Evolutionary conservation across 768 basidiomycete species (phyloP).

Genomic region (Hortiboletus flavorubellus): DNA sequence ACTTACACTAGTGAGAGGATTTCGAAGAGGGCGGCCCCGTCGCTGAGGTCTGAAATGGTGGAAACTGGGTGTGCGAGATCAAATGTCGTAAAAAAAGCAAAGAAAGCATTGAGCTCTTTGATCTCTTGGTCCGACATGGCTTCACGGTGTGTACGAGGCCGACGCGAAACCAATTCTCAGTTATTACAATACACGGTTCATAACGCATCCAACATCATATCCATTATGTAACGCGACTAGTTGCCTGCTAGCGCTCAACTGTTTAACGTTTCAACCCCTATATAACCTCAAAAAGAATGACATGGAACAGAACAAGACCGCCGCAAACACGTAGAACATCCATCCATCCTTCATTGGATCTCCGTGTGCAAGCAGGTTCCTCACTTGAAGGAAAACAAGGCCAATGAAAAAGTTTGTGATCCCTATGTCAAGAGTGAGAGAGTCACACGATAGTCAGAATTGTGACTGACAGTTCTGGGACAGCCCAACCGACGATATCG

Average conservation of each 20-base stretch:
- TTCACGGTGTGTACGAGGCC: neutral
- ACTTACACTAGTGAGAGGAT: conserved; percentile 75
- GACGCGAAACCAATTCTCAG: conserved; percentile 4
- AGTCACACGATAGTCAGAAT: neutral
- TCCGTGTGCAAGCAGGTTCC: conserved; percentile 66
- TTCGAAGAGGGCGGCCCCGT: conserved; percentile 74
- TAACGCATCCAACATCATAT: conserved; percentile 1
- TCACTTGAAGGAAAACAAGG: conserved; percentile 78
- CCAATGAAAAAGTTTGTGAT: conserved; percentile 82
- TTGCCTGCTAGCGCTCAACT: too few relatives aligned
- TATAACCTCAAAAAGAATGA: conserved; percentile 26
- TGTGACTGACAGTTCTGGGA: conserved; percentile 61
- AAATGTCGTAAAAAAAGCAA: conserved; percentile 78
- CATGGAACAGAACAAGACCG: conserved; percentile 38
- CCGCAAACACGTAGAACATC: conserved; percentile 84
- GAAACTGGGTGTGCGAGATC: conserved; percentile 61
- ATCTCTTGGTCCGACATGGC: conserved; percentile 39
- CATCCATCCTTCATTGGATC: conserved; percentile 68
- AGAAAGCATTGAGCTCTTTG: conserved; percentile 77
- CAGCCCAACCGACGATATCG: conserved; percentile 70
- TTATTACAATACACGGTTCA: neutral
- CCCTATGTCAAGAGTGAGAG: conserved; percentile 47
- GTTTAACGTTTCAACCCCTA: conserved; percentile 11
- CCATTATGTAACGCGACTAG: conserved; percentile 23
- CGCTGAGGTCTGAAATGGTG: conserved; percentile 67